Percentiles rank a stretch among this genome's conserved stretches.
These are phyloP conservation scores for Gigaspora rosea DNA, from an alignment of 192 early-diverging fungal genomes.

Conservation along the genomic window DNA sequence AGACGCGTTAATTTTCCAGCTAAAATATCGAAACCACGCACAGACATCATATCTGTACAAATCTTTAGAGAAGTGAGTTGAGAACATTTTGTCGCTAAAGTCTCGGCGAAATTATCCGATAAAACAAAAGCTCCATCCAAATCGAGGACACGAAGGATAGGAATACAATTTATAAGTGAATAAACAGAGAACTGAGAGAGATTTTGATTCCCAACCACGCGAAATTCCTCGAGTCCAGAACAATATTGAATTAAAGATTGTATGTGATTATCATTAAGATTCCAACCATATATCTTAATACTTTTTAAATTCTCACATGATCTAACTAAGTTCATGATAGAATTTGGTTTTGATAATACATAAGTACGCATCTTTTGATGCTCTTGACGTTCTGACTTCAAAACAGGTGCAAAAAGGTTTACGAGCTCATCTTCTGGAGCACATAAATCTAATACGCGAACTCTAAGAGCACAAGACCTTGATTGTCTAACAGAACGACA, in stretches of 20 bases:
- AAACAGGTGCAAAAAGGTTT: conserved; percentile 13
- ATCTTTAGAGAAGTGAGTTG: conserved; percentile 19
- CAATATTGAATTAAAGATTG: conserved; percentile 14
- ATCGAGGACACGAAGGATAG: conserved; percentile 24
- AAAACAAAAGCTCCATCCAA: conserved; percentile 18
- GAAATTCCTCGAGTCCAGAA: conserved; percentile 13
- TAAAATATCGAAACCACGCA: conserved; percentile 17
- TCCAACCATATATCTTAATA: conserved; percentile 44
- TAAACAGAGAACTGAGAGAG: not conserved
- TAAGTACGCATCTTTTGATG: conserved; percentile 15
- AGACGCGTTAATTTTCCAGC: conserved; percentile 6
- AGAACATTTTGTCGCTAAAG: conserved; percentile 18
- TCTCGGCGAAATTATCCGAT: conserved; percentile 26
- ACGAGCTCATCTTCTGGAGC: conserved; percentile 12
- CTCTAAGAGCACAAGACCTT: conserved; percentile 31
- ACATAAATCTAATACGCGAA: conserved; percentile 37
- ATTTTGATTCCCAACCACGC: conserved; percentile 35
- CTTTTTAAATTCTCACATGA: conserved; percentile 39
- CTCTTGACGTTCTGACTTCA: not conserved
- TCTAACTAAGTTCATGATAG: conserved; percentile 27
- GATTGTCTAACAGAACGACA: conserved; percentile 9
- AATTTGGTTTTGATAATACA: conserved; percentile 29
- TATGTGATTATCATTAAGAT: conserved; percentile 32
- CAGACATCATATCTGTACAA: conserved; percentile 11
- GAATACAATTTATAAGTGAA: conserved; percentile 11